These are phyloP conservation scores for Cerrena zonata DNA, from an alignment of 1,284 basidiomycete genomes.

Conservation along the genomic window DNA sequence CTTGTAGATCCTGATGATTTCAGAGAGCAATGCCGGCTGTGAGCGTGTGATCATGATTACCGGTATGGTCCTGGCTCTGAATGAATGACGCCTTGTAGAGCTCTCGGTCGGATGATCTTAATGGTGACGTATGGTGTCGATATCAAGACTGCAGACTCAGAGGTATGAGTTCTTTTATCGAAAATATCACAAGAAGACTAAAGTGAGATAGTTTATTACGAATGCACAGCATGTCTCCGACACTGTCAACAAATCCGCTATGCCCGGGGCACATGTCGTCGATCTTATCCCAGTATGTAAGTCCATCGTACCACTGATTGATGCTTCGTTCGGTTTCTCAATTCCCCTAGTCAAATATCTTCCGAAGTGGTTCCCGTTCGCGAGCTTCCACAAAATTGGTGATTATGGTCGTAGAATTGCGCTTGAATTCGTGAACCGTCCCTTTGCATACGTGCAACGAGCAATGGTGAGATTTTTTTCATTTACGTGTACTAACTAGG, in stretches of 20 bases:
- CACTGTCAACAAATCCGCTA: background rate
- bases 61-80: background rate
- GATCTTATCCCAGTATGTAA: slow-evolving; percentile 1
- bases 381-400: background rate
- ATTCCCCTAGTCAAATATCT: slow-evolving; percentile 1
- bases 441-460: background rate
- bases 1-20: background rate
- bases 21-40: background rate
- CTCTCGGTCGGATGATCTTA: background rate
- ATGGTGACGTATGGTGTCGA: background rate
- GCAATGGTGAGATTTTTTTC: slow-evolving; percentile 1
- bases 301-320: background rate
- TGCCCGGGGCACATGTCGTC: background rate
- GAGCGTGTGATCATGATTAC: background rate
- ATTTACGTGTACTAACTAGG: too few species aligned
- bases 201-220: background rate
- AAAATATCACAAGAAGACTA: too few species aligned
- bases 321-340: too few species aligned
- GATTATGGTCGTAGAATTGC: background rate
- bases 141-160: background rate
- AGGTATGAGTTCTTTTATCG: background rate
- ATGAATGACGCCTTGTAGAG: too few species aligned
- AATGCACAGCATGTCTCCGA: background rate
- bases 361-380: slow-evolving; percentile 4
- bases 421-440: background rate